Evolutionary conservation across 2,329 filamentous ascomycete genomes (phyloP), one percentile per base, ranked within the genome.

Genomic region (Ophiocordyceps sinensis): DNA sequence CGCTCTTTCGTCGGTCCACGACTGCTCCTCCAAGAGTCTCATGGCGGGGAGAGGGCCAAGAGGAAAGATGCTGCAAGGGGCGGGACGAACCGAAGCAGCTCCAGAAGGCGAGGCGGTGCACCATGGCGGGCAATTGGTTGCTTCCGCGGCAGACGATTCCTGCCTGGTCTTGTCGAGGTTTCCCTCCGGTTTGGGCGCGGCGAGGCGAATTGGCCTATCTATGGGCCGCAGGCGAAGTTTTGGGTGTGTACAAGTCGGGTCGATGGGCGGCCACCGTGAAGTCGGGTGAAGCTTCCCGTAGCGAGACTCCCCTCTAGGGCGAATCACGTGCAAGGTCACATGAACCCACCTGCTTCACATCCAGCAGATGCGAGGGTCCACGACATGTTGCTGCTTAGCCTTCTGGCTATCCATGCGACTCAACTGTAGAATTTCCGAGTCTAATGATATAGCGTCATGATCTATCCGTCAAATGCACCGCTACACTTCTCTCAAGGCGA

Each of bases 41-140:
- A 32, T 15, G n/a, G n/a, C 30, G 13, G 13, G 13, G 11, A 32
- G 11, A 32, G 4, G 30, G 30, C 10, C 15, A 17, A 4, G 34
- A 36, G 34, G n/a, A n/a, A n/a, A n/a, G n/a, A n/a, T n/a, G n/a
- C n/a, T n/a, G n/a, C n/a, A n/a, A n/a, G n/a, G n/a, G n/a, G n/a
- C 19, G 15, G 12, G 34, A 70, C 74, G 57, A 78, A 95, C 89
- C 89, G 77, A 95, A 94, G 71, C 83, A 83, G 65, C 75, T 73
- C 84, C 84, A 89, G 73, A 89, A 87, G 61, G 86, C 68, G 61
- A 87, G 70, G 59, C 75, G 71, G 65, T 67, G 64, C 48, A 77
- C 72, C 73, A 77, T 78, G 52, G 52, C 68, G 60, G 51, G 49
- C 51, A 53, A 53, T 54, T 52, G 17, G 32, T 35, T 14, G 32